These are phyloP conservation scores for Trypanosoma caninum DNA, from an alignment of 208 protist genomes.

Conservation along the genomic window DNA sequence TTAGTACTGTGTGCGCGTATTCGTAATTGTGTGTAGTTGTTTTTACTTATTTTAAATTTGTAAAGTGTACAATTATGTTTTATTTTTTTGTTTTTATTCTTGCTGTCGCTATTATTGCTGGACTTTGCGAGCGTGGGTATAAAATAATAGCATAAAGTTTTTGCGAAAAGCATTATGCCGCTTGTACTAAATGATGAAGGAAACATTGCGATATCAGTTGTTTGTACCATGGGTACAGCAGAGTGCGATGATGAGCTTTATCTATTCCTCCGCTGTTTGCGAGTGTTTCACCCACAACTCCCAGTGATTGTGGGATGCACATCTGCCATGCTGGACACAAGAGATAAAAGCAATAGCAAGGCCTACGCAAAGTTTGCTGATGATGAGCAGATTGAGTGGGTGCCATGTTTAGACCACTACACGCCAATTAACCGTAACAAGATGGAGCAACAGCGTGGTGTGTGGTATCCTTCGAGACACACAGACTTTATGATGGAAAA, in stretches of 20 bases:
- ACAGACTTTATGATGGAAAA: conserved; percentile 90
- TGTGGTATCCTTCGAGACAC: conserved; percentile 71
- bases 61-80: no score
- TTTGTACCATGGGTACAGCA: conserved; percentile 78
- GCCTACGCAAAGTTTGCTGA: conserved; percentile 10
- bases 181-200: background rate
- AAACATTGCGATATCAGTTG: conserved; percentile 28
- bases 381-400: conserved; percentile 48
- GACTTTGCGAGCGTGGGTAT: no score
- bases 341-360: conserved; percentile 6
- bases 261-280: conserved; percentile 62
- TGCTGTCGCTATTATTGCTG: no score
- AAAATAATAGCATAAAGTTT: no score
- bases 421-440: conserved; percentile 37
- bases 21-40: background rate
- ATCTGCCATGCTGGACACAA: conserved; percentile 22
- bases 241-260: conserved; percentile 77
- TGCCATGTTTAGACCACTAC: conserved; percentile 69
- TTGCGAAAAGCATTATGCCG: background rate
- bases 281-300: conserved; percentile 48
- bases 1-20: background rate
- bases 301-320: conserved; percentile 63
- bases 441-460: conserved; percentile 66
- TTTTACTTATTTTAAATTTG: background rate
- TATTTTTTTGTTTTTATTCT: no score